Conservation (phyloP, 139 green algal species). For the Mychonastes homosphaera region DNA sequence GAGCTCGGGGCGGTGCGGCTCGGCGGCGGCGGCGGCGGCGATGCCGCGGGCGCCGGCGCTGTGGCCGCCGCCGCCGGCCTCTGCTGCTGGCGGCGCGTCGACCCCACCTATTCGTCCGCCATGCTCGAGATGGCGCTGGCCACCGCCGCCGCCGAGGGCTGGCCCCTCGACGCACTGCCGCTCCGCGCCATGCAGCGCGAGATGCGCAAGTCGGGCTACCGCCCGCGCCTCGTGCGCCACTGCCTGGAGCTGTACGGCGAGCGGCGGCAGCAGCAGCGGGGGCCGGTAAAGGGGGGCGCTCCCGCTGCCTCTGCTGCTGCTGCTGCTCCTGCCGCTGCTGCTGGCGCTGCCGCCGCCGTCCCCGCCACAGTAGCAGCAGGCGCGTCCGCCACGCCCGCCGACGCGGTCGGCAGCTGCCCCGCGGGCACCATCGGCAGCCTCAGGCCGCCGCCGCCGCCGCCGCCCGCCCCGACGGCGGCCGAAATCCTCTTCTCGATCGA, state of each 20-base stretch:
- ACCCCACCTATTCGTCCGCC: too few species aligned
- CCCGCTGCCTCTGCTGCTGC: conserved; percentile 1
- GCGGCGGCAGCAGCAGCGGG: conserved; percentile 3
- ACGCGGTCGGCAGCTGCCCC: too few species aligned
- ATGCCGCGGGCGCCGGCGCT: neutral
- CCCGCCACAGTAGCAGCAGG: too few species aligned
- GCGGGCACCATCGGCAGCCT: too few species aligned
- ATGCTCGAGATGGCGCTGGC: too few species aligned
- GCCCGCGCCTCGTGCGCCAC: conserved; percentile 29
- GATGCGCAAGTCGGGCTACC: neutral
- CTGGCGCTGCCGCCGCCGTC: too few species aligned
- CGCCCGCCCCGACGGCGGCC: too few species aligned
- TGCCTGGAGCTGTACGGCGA: conserved; percentile 35
- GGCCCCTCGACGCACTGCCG: conserved; percentile 8
- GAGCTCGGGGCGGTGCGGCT: conserved; percentile 33
- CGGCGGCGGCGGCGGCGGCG: neutral
- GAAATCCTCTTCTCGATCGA: conserved; percentile 2
- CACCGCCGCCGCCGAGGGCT: conserved; percentile 11
- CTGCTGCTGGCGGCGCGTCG: neutral
- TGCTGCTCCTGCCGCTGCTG: conserved; percentile 1
- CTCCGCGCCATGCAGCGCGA: neutral
- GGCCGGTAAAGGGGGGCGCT: neutral
- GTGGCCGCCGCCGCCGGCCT: neutral
- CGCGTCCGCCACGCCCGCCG: too few species aligned
- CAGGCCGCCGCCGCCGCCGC: too few species aligned